Base-by-base conservation (phyloP, 1,284 basidiomycete genomes). In the Xerocomus amazonicus region DNA sequence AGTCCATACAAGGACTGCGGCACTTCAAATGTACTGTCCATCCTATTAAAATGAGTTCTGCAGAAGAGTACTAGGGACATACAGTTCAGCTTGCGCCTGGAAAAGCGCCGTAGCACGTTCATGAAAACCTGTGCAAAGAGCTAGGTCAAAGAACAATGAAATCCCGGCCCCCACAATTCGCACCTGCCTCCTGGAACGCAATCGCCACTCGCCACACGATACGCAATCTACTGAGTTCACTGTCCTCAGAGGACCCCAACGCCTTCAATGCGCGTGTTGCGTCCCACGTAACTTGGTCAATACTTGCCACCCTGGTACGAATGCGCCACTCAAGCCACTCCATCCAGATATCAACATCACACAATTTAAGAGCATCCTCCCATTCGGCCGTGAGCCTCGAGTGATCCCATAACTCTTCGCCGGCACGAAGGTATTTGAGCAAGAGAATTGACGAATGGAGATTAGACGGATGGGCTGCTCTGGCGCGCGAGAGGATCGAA, bases 21-120 rank as follows among this genome's bases (percentile, higher is more conserved):
- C 19, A 73, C 53, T 52, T 77, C 69, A 56, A 83, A 89, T 12
- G 73, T 72, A 38, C 85, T 88, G 56, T 12, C 47, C 46, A 29
- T 45, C 27, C 56, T 31, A 50, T 41, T 32, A 42, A 45, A 32
- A 53, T 48, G 45, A 50, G 27, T 8, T 51, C 17, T 35, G 31
- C 5, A 13, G 23, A 35, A 29, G n/a, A 41, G 14, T 17, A 17
- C 16, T 5, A 23, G 29, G 13, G 28, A 64, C 83, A 59, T 68
- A 90, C 87, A 90, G 56, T 66, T 89, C 87, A 17, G 83, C 80
- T 65, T 90, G 84, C 8, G 85, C 85, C 63, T 90, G 87, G 56
- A 88, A 86, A 57, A 89, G 68, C 6, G 84, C 86, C 47, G 73
- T 81, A 13, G 84, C 82, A 47, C 84, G 79, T 67, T 90, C 87